Conservation (phyloP, 306 rosid genomes). For the Dalbergia oliveri region DNA sequence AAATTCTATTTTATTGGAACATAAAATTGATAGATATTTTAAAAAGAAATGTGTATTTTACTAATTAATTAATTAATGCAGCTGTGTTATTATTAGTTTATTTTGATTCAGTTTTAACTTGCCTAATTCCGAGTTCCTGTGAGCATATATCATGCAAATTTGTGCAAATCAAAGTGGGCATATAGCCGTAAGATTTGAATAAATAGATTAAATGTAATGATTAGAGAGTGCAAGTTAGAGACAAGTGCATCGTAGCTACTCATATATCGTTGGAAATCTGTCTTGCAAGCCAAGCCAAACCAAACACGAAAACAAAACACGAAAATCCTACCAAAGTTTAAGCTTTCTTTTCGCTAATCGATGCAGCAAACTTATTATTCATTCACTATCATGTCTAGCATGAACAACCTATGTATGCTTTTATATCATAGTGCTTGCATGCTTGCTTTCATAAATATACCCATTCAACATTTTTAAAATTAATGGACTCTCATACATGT, state of each 20-base stretch:
- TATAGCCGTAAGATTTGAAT: conserved; percentile 51
- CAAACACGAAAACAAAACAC: background rate
- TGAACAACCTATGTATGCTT: conserved; percentile 25
- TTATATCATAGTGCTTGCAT: conserved; percentile 43
- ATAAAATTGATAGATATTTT: too few relatives aligned
- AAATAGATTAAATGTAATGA: conserved; percentile 41
- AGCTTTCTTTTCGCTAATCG: conserved; percentile 36
- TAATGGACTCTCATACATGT: background rate
- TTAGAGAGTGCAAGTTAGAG: conserved; percentile 40
- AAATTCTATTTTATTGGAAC: too few relatives aligned
- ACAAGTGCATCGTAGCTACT: conserved; percentile 42
- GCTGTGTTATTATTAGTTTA: background rate
- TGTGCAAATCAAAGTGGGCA: conserved; percentile 42
- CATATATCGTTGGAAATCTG: conserved; percentile 13
- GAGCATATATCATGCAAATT: conserved; percentile 21
- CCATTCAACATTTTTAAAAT: conserved; percentile 9
- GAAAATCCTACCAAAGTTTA: background rate
- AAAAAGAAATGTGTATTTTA: background rate
- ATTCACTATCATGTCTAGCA: conserved; percentile 45
- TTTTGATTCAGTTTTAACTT: background rate
- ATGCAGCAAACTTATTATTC: conserved; percentile 32
- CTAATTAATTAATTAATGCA: background rate
- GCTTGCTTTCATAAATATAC: conserved; percentile 7
- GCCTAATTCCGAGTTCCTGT: conserved; percentile 25
- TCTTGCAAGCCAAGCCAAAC: conserved; percentile 50